These are phyloP conservation scores for Asterionellopsis glacialis DNA, from an alignment of 108 stramenopile species.

Conservation along the genomic window DNA sequence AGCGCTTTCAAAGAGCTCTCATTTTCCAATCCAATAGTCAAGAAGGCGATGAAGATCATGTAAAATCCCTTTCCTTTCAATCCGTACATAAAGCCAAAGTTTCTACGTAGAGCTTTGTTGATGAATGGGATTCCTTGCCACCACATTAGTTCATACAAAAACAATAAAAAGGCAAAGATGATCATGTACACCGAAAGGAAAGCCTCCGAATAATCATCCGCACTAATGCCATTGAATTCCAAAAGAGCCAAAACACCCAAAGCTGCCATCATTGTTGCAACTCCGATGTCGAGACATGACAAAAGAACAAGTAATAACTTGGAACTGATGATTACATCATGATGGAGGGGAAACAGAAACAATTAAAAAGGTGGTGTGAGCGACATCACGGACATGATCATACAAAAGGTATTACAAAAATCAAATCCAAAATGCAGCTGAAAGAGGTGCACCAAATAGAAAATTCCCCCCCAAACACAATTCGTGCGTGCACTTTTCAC, in stretches of 20 bases:
- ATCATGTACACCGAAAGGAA: constrained; percentile 85
- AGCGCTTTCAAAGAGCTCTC: constrained; percentile 46
- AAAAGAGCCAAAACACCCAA: constrained; percentile 74
- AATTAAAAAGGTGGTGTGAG: no score
- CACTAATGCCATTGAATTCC: constrained; percentile 11
- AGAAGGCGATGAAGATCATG: constrained; percentile 84
- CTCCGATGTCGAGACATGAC: constrained; percentile 58
- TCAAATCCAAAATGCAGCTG: neutral
- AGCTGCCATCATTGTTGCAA: constrained; percentile 72
- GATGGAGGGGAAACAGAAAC: no score
- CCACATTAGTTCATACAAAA: constrained; percentile 83
- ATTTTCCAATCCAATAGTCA: constrained; percentile 61
- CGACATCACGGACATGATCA: no score
- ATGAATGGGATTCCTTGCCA: constrained; percentile 60
- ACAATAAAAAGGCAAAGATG: constrained; percentile 67
- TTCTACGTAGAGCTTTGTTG: constrained; percentile 69
- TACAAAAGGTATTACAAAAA: neutral
- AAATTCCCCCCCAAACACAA: neutral
- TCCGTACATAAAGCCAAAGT: constrained; percentile 89
- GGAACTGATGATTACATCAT: constrained; percentile 23
- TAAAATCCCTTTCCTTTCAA: constrained; percentile 74
- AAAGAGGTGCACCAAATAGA: neutral
- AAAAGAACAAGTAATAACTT: constrained; percentile 40
- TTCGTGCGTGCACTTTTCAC: neutral
- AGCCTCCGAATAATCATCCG: constrained; percentile 44